phyloP scores from a whole-genome alignment of 2,329 filamentous ascomycete species.

The Hypocrella siamensis region DNA sequence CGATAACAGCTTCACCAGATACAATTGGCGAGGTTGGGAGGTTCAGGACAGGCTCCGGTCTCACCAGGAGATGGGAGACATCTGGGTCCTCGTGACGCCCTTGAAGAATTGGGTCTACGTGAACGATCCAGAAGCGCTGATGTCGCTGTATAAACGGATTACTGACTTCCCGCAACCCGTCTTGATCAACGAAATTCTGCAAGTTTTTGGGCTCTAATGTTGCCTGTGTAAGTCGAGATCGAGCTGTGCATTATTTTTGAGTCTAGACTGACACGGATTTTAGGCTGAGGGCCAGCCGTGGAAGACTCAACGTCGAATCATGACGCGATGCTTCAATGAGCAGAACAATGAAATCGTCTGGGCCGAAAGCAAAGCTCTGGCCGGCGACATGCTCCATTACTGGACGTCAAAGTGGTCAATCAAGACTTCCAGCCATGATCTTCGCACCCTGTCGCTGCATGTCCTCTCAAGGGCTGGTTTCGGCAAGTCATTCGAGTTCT shows the following conservation, averaged over 20 bases:
- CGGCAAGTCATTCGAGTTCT: constrained; percentile 2
- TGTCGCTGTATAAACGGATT: constrained; percentile 1
- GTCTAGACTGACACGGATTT: too few species aligned
- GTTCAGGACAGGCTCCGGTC: constrained; percentile 9
- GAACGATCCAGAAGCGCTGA: constrained; percentile 3
- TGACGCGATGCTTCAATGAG: constrained; percentile 4
- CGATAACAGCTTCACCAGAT: constrained; percentile 14
- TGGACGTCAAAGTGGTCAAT: neutral
- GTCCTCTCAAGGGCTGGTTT: constrained; percentile 2
- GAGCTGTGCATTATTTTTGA: too few species aligned
- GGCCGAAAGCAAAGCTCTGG: constrained; percentile 2
- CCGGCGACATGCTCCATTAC: constrained; percentile 2
- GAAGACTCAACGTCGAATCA: constrained; percentile 4
- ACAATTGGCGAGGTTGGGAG: constrained; percentile 15
- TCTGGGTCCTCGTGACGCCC: constrained; percentile 5
- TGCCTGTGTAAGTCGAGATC: neutral
- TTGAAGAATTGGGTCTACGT: constrained; percentile 4
- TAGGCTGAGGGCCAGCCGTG: constrained; percentile 4
- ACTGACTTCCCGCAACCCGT: constrained; percentile 2
- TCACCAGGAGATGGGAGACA: constrained; percentile 12
- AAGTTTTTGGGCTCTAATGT: constrained; percentile 1
- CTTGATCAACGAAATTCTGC: constrained; percentile 1
- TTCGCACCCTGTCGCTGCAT: constrained; percentile 1
- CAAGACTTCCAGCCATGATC: neutral
- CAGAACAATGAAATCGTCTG: constrained; percentile 5